Conservation (phyloP, 495 filamentous ascomycete species). For the Tuber aestivum region DNA sequence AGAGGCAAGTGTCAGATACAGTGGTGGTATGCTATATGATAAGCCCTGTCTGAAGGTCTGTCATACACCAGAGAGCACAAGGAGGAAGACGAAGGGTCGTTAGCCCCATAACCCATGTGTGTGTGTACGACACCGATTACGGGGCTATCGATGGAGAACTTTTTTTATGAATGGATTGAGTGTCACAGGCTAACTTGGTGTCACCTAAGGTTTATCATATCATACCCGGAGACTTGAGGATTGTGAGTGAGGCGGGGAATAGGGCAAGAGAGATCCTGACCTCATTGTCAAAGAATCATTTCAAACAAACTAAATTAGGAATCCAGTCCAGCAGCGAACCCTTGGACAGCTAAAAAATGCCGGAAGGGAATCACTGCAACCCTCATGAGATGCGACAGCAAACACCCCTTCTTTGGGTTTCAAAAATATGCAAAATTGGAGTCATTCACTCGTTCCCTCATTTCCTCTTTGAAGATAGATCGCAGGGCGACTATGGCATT, state of each 20-base stretch:
- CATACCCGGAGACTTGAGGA: too few species aligned
- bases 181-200: neutral
- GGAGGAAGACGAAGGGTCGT: neutral
- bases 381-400: neutral
- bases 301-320: neutral
- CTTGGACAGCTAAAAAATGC: neutral
- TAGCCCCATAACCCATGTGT: neutral
- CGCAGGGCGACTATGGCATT: neutral
- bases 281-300: neutral
- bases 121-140: neutral
- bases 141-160: neutral
- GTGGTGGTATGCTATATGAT: neutral
- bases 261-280: neutral
- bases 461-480: neutral
- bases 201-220: neutral
- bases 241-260: too few species aligned
- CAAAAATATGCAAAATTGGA: neutral
- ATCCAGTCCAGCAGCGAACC: neutral
- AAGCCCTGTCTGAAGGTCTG: neutral
- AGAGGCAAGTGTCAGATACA: neutral
- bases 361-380: neutral
- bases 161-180: neutral
- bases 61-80: neutral
- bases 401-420: neutral
- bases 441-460: neutral